Conservation (phyloP, 2,329 filamentous ascomycete species). For the Whalleya microplaca region DNA sequence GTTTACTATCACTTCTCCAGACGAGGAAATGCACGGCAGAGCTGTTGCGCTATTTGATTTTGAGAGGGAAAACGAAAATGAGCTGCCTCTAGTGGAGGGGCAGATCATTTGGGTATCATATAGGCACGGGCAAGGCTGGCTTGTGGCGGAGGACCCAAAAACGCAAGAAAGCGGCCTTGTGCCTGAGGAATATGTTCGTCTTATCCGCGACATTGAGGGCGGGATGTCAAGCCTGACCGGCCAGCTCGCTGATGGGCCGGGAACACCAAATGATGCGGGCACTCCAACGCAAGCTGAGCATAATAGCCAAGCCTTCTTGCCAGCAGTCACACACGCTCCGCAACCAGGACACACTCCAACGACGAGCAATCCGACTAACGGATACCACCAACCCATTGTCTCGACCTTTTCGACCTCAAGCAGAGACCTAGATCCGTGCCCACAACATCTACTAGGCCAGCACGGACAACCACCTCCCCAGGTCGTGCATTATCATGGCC, state of each 20-base stretch:
- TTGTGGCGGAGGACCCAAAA: conserved; percentile 94
- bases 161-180: conserved; percentile 94
- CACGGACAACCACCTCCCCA: conserved; percentile 66
- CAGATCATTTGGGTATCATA: conserved; percentile 98
- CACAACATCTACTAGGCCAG: conserved; percentile 66
- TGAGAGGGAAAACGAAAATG: conserved; percentile 92
- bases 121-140: conserved; percentile 93
- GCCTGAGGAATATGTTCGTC: conserved; percentile 92
- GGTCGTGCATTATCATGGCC: conserved; percentile 69
- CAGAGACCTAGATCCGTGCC: conserved; percentile 70
- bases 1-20: conserved; percentile 91
- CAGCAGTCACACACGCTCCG: conserved; percentile 12
- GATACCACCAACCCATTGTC: conserved; percentile 70
- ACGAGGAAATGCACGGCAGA: conserved; percentile 97
- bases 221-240: conserved; percentile 76
- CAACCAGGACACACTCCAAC: conserved; percentile 49
- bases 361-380: conserved; percentile 52
- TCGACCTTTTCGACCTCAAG: conserved; percentile 73
- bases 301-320: conserved; percentile 28
- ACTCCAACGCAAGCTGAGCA: conserved; percentile 67
- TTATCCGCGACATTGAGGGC: conserved; percentile 91
- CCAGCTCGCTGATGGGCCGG: conserved; percentile 57
- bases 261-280: conserved; percentile 58
- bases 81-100: conserved; percentile 87
- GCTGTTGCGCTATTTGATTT: conserved; percentile 96